These are phyloP conservation scores for Tetragonia tetragonoides DNA, from an alignment of 148 eudicot genomes.

Conservation along the genomic window DNA sequence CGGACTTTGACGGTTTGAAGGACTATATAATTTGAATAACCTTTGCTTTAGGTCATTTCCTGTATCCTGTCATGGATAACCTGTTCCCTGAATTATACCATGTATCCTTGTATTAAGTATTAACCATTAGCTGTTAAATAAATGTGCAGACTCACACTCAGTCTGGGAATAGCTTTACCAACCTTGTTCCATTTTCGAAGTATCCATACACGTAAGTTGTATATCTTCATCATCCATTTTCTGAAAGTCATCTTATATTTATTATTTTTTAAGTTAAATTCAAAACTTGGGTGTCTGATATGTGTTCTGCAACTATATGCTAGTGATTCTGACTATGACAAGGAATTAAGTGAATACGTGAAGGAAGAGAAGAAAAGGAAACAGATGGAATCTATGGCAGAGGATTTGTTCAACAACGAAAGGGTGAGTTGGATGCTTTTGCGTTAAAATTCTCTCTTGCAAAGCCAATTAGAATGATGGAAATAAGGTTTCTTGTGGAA, in stretches of 20 bases:
- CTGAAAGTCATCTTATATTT: not conserved
- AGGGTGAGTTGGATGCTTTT: constrained; percentile 40
- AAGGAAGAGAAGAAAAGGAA: constrained; percentile 87
- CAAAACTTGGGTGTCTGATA: not conserved
- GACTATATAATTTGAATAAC: too few species aligned
- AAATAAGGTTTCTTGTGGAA: not conserved
- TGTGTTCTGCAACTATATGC: constrained; percentile 9
- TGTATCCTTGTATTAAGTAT: not conserved
- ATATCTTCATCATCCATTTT: not conserved
- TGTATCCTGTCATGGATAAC: not conserved
- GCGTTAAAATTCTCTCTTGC: not conserved
- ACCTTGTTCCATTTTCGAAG: constrained; percentile 76
- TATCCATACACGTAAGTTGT: constrained; percentile 66
- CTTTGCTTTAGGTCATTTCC: not conserved
- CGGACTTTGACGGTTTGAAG: too few species aligned
- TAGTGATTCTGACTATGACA: constrained; percentile 76
- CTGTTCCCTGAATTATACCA: not conserved
- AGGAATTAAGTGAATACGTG: constrained; percentile 55
- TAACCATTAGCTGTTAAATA: constrained; percentile 10
- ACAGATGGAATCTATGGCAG: constrained; percentile 91
- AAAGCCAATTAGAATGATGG: not conserved
- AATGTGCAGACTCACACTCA: constrained; percentile 46
- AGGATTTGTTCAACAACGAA: constrained; percentile 76
- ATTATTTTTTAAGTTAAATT: not conserved
- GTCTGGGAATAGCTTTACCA: constrained; percentile 80